Base-by-base conservation (phyloP, 1,284 basidiomycete genomes). In the Marasmius oreades region DNA sequence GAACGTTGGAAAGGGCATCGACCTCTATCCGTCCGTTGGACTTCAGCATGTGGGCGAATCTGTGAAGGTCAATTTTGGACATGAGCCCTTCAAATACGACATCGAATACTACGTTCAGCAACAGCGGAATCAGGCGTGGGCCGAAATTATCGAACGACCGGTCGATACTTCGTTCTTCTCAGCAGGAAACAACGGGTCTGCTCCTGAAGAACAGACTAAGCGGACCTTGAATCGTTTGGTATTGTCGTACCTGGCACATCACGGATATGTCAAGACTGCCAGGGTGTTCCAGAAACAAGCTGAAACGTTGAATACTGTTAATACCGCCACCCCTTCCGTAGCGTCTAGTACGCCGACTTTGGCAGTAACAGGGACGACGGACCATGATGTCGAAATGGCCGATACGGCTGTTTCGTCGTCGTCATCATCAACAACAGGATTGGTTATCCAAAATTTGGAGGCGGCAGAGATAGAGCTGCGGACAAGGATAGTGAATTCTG, bases 21-120 rank as follows among this genome's bases (percentile, higher is more conserved):
- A 85, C 20, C 66, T 96, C 24, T 93, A 88, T 67, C 93, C 95
- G 3, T 85, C 90, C n/a, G 80, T 96, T 52, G 95, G 94, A 10
- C 77, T 98, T 57, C 88, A 91, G 52, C 88, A 93, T 62, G 73
- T 77, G 1, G 76, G 81, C 39, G 92, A 95, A 69, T 75, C 80
- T 20, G 74, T 94, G 46, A 82, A 84, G 47, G 86, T 87, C 65
- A 96, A 97, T 73, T 95, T 97, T 69, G 91, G 92, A 6, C 86
- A 90, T 59, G 83, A 86, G 16, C 80, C 86, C 1, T 98, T 97
- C 81, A 79, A 76, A 64, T 97, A 85, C 69, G 93, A 95, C 69
- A 95, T 98, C 66, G 88, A 92, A 56, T 81, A 85, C 53, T 83
- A 93, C 65, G 88, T 90, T 26, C 80, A 84, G 60, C 82, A 85